Evolutionary conservation across 129 eudicot species (phyloP).

Genomic region (Calendula officinalis): DNA sequence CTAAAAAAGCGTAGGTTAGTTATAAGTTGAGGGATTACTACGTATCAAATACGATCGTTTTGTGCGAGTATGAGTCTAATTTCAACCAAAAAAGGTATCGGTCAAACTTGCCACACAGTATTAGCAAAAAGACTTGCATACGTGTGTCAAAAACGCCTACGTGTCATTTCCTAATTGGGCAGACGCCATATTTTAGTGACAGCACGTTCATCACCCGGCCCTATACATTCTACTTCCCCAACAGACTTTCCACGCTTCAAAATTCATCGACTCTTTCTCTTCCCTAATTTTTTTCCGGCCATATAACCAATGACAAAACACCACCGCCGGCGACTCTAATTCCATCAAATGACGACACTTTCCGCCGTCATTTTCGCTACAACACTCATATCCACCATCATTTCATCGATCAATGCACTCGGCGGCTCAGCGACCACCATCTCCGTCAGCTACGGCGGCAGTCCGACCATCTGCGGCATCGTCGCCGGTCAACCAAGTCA

Average conservation of each 20-base stretch:
- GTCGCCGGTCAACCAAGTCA: conserved; percentile 52
- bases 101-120: conserved; percentile 30
- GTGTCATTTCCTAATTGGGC: conserved; percentile 13
- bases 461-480: conserved; percentile 51
- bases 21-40: conserved; percentile 12
- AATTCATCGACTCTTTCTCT: neutral
- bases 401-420: conserved; percentile 21
- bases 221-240: conserved; percentile 16
- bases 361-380: conserved; percentile 9
- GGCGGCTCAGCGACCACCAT: conserved; percentile 49
- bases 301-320: conserved; percentile 23
- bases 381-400: neutral
- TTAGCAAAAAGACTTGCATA: neutral
- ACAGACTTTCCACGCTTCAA: conserved; percentile 19
- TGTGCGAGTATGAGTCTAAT: neutral
- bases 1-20: no score
- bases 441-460: conserved; percentile 41
- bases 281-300: conserved; percentile 10
- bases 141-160: neutral
- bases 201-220: conserved; percentile 15
- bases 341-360: conserved; percentile 18
- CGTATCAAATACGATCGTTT: no score
- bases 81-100: neutral
- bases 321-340: conserved; percentile 23
- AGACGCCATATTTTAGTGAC: conserved; percentile 9